These are phyloP conservation scores for Aspergillus jensenii DNA, from an alignment of 2,329 filamentous ascomycete species.

Conservation along the genomic window DNA sequence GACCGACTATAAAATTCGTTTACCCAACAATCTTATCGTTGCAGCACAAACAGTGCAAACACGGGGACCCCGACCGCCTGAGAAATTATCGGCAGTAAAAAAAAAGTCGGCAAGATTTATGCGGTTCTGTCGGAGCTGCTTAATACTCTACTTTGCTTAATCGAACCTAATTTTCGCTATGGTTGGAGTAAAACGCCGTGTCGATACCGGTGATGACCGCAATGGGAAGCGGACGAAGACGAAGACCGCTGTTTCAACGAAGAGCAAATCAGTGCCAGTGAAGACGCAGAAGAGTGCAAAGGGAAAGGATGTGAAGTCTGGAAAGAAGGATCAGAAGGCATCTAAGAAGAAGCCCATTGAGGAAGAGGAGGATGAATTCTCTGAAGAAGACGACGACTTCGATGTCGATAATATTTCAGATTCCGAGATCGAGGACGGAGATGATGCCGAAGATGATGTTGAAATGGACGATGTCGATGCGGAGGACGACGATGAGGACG, in stretches of 20 bases:
- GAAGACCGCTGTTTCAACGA: slow-evolving; percentile 22
- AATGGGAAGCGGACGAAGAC: slow-evolving; percentile 43
- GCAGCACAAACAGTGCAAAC: not conserved
- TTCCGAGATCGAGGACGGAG: slow-evolving; percentile 43
- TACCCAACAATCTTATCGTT: too few species aligned
- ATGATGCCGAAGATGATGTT: slow-evolving; percentile 54
- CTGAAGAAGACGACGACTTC: slow-evolving; percentile 54
- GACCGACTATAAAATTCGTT: too few species aligned
- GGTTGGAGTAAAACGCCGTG: slow-evolving; percentile 43
- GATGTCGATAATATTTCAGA: slow-evolving; percentile 55
- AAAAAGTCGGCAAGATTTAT: slow-evolving; percentile 16
- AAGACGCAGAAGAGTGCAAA: slow-evolving; percentile 27
- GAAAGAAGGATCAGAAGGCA: slow-evolving; percentile 34
- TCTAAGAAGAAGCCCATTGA: slow-evolving; percentile 37
- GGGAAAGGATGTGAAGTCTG: slow-evolving; percentile 32
- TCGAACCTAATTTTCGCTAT: slow-evolving; percentile 25
- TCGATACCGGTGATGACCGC: slow-evolving; percentile 38
- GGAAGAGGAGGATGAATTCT: slow-evolving; percentile 46
- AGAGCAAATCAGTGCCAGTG: slow-evolving; percentile 29
- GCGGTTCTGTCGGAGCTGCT: not conserved
- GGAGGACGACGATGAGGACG: slow-evolving; percentile 24
- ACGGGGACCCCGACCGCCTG: slow-evolving; percentile 23
- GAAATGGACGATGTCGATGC: slow-evolving; percentile 38
- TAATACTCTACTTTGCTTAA: not conserved
- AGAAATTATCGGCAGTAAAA: slow-evolving; percentile 23